A percentile compares a stretch with the other conserved stretches of the same genome.
phyloP scores from a whole-genome alignment of 2,329 filamentous ascomycete genomes.

The Colletotrichum spaethianum region DNA sequence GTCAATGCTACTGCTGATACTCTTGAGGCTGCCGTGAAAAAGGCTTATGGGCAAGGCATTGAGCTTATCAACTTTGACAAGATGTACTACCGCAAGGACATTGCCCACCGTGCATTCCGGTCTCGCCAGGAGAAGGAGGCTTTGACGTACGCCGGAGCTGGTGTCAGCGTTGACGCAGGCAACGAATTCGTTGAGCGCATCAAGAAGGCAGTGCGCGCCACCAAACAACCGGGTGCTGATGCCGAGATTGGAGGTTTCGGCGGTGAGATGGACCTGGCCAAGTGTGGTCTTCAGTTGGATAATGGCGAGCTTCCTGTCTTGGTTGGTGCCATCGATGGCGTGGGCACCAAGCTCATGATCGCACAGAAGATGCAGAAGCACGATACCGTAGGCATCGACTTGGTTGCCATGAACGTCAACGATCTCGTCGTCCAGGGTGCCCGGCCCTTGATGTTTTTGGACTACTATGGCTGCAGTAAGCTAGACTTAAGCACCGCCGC shows the following conservation, averaged over 20 bases:
- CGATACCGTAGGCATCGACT: slow-evolving; percentile 94
- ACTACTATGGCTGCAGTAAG: slow-evolving; percentile 96
- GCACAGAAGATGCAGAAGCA: slow-evolving; percentile 92
- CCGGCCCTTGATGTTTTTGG: slow-evolving; percentile 94
- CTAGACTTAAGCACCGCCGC: slow-evolving; percentile 84
- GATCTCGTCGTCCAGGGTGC: slow-evolving; percentile 97
- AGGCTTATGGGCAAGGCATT: slow-evolving; percentile 82
- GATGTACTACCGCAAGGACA: slow-evolving; percentile 90
- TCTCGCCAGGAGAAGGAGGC: slow-evolving; percentile 58
- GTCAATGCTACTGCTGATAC: slow-evolving; percentile 77
- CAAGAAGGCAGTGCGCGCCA: slow-evolving; percentile 89
- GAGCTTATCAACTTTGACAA: slow-evolving; percentile 80
- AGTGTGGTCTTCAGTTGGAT: slow-evolving; percentile 66
- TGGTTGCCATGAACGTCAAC: slow-evolving; percentile 99
- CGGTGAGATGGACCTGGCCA: slow-evolving; percentile 83
- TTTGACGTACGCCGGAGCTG: slow-evolving; percentile 93
- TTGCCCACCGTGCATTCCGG: slow-evolving; percentile 82
- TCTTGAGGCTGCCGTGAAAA: slow-evolving; percentile 82
- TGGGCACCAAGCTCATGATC: slow-evolving; percentile 97
- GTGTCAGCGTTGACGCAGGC: slow-evolving; percentile 94
- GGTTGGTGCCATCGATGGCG: slow-evolving; percentile 95
- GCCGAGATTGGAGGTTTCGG: slow-evolving; percentile 97
- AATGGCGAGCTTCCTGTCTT: slow-evolving; percentile 77
- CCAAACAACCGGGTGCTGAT: slow-evolving; percentile 87
- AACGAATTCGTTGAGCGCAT: slow-evolving; percentile 94